phyloP scores from a whole-genome alignment of 2,329 filamentous ascomycete genomes.

The Ophiostoma quercus region DNA sequence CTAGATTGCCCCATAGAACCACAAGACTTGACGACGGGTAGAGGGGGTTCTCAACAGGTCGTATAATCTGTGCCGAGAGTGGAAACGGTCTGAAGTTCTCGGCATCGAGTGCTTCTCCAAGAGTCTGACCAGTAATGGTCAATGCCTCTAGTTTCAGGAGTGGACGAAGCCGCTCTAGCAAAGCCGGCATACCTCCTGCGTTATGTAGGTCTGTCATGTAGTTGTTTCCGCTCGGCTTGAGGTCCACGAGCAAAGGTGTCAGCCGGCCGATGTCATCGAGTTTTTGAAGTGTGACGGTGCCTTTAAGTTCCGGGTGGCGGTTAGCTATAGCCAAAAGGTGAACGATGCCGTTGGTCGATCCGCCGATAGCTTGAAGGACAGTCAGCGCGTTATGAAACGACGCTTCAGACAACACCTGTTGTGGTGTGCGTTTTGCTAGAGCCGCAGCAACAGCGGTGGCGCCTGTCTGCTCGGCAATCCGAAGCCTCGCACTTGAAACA shows the following conservation, averaged over 20 bases:
- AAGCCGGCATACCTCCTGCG: conserved; percentile 75
- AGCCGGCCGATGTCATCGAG: conserved; percentile 71
- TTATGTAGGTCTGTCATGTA: conserved; percentile 90
- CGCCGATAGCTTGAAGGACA: conserved; percentile 76
- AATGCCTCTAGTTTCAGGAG: conserved; percentile 70
- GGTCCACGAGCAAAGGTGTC: conserved; percentile 75
- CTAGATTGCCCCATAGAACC: conserved; percentile 77
- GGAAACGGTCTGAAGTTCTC: conserved; percentile 54
- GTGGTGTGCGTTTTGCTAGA: conserved; percentile 62
- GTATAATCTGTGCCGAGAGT: conserved; percentile 46
- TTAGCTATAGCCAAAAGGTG: conserved; percentile 82
- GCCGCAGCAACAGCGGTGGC: conserved; percentile 63
- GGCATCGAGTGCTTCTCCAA: conserved; percentile 71
- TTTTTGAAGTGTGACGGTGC: conserved; percentile 46
- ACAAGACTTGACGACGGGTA: conserved; percentile 74
- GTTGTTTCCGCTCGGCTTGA: conserved; percentile 81
- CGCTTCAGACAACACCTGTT: conserved; percentile 64
- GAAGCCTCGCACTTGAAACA: conserved; percentile 69
- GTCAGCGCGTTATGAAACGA: conserved; percentile 82
- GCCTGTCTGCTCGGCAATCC: conserved; percentile 70
- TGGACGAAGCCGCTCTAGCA: conserved; percentile 71
- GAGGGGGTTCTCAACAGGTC: conserved; percentile 58
- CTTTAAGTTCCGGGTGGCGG: conserved; percentile 61
- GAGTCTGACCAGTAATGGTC: conserved; percentile 78
- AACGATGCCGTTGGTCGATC: conserved; percentile 78